These are phyloP conservation scores for Penicillium parvum DNA, from an alignment of 495 filamentous ascomycete species.

Conservation along the genomic window DNA sequence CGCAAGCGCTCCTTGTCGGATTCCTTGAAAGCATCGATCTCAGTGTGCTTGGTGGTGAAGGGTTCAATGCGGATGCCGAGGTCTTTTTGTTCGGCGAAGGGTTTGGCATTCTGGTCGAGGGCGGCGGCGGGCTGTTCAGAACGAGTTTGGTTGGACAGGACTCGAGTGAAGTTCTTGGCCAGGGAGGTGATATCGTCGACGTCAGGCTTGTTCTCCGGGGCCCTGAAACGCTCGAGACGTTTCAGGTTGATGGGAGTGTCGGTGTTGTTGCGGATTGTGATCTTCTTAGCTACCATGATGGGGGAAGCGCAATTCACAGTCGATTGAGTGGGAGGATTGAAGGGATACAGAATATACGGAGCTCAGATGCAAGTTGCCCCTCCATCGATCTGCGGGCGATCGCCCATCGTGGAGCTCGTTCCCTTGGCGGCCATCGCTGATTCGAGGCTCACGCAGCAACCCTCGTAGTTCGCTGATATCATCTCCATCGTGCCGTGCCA, in stretches of 20 bases:
- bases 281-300: constrained; percentile 40
- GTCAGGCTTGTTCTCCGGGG: constrained; percentile 39
- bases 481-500: constrained; percentile 2
- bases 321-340: no score
- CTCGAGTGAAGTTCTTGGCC: constrained; percentile 48
- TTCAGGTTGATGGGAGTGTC: constrained; percentile 66
- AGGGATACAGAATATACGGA: no score
- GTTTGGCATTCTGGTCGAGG: constrained; percentile 48
- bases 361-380: constrained; percentile 10
- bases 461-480: constrained; percentile 3
- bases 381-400: constrained; percentile 16
- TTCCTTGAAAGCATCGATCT: constrained; percentile 43
- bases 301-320: neutral
- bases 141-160: constrained; percentile 42
- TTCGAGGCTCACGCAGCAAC: constrained; percentile 13
- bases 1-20: constrained; percentile 53
- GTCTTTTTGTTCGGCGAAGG: constrained; percentile 49
- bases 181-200: constrained; percentile 38
- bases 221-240: constrained; percentile 67
- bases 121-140: constrained; percentile 34
- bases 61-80: constrained; percentile 54
- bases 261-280: constrained; percentile 88
- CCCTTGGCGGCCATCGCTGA: constrained; percentile 16
- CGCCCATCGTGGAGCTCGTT: constrained; percentile 3
- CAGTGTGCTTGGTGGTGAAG: constrained; percentile 53